These are phyloP conservation scores for Talaromyces marneffei DNA, from an alignment of 2,329 filamentous ascomycete species.

Conservation along the genomic window DNA sequence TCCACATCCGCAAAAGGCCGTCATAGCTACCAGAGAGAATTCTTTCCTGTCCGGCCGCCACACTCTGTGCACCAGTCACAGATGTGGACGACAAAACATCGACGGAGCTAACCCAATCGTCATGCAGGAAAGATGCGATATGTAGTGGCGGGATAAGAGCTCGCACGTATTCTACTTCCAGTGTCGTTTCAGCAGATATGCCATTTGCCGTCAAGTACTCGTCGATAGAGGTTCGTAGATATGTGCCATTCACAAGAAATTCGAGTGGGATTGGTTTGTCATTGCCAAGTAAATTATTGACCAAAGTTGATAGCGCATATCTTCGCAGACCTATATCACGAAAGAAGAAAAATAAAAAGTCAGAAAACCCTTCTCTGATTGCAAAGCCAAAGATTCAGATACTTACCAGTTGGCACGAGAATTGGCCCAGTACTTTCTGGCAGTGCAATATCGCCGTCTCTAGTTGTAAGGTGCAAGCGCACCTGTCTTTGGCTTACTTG, in stretches of 20 bases:
- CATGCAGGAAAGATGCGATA: slow-evolving; percentile 88
- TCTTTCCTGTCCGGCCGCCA: slow-evolving; percentile 56
- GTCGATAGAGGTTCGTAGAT: slow-evolving; percentile 81
- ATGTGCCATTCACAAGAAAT: slow-evolving; percentile 91
- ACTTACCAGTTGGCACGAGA: slow-evolving; percentile 50
- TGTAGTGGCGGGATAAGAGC: slow-evolving; percentile 84
- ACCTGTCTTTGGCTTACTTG: slow-evolving; percentile 43
- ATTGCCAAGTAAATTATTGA: slow-evolving; percentile 55
- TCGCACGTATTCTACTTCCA: slow-evolving; percentile 88
- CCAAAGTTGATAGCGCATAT: slow-evolving; percentile 57
- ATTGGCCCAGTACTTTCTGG: slow-evolving; percentile 52
- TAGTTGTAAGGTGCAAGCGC: slow-evolving; percentile 49
- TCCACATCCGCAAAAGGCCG: slow-evolving; percentile 82
- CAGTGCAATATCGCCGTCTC: slow-evolving; percentile 49
- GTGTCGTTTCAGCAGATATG: slow-evolving; percentile 78
- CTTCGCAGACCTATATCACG: slow-evolving; percentile 45
- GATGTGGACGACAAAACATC: slow-evolving; percentile 71
- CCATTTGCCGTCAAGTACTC: slow-evolving; percentile 83
- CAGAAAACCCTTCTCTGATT: not conserved
- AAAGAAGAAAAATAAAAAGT: not conserved
- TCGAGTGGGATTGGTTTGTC: slow-evolving; percentile 60
- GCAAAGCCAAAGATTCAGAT: not conserved
- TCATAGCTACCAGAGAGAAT: slow-evolving; percentile 94
- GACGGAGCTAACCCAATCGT: slow-evolving; percentile 90
- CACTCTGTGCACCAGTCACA: slow-evolving; percentile 41